Percentiles rank a stretch among this genome's conserved stretches.
These are phyloP conservation scores for Flaveria floridana DNA, from an alignment of 140 eudicot species.

Conservation along the genomic window DNA sequence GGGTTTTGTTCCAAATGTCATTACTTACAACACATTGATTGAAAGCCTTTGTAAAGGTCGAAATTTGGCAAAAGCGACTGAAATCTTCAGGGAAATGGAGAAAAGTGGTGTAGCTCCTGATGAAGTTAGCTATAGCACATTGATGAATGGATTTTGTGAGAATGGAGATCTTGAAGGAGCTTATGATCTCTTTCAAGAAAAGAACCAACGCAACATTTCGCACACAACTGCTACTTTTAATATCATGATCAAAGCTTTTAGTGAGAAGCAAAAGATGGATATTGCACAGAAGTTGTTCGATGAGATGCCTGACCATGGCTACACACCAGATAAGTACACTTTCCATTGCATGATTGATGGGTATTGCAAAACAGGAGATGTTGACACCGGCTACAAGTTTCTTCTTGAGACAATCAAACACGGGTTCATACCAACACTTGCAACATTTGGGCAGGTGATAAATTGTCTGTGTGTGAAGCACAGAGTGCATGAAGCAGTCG, in stretches of 20 bases:
- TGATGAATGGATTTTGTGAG: conserved; percentile 74
- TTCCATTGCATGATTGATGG: conserved; percentile 85
- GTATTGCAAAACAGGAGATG: conserved; percentile 68
- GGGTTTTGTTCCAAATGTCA: conserved; percentile 72
- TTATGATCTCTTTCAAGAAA: conserved; percentile 50
- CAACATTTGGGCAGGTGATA: conserved; percentile 74
- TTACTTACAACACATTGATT: conserved; percentile 77
- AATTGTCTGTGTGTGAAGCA: conserved; percentile 71
- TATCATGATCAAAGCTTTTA: conserved; percentile 67
- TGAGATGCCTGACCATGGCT: conserved; percentile 60
- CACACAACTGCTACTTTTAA: conserved; percentile 74
- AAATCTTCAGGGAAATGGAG: conserved; percentile 60
- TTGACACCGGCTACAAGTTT: conserved; percentile 52
- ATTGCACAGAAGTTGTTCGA: conserved; percentile 51
- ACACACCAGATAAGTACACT: conserved; percentile 58
- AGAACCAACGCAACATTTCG: conserved; percentile 37
- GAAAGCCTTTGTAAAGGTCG: conserved; percentile 79
- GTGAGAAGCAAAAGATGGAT: conserved; percentile 65
- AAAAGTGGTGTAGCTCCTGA: conserved; percentile 62
- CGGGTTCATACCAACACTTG: conserved; percentile 65
- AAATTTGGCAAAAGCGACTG: conserved; percentile 52
- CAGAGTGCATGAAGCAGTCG: conserved; percentile 70
- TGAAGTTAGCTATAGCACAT: conserved; percentile 63
- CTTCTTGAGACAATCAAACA: conserved; percentile 48
- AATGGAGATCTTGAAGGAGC: conserved; percentile 72